Evolutionary conservation across 257 asterid species (phyloP), one percentile per base, ranked within the genome.

Genomic region (Haberlea rhodopensis): DNA sequence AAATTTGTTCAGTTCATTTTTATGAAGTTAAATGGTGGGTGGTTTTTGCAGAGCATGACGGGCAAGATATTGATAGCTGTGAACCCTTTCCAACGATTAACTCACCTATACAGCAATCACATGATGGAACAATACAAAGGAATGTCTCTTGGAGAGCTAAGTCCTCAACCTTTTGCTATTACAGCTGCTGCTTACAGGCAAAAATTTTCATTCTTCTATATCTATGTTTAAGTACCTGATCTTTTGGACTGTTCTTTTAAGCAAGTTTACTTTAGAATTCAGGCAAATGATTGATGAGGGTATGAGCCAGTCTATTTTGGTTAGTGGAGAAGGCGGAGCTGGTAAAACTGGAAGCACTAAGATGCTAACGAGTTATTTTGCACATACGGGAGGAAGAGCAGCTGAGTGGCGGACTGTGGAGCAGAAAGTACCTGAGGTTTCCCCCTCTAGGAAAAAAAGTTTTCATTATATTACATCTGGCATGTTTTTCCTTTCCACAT

Each of bases 271-370:
- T 69, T 71, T 59, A 69, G 51, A 55, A 55, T 78, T 76, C 85
- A 90, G 97, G 84, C 85, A 76, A 78, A 84, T 90, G 96, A 84
- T 90, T 48, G 77, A 79, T 66, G 96, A 87, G 58, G 81, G 80
- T 57, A 74, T 80, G 60, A 84, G 92, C 77, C 96, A 90, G 65
- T 57, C 97, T 22, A 90, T 90, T 77, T 79, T 90, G 85, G 97
- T 90, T 40, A 90, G 97, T 75, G 97, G 97, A 66, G 97, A 90
- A 78, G 87, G 97, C 67, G 97, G 96, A 72, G 97, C 96, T 24
- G 97, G 97, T 37, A 90, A 90, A 87, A 90, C 97, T 65, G 97
- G 87, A 76, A 85, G 89, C 82, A 90, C 97, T 18, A 90, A 87
- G 69, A 82, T 78, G 82, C 86, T 90, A 58, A 90, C 87, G 97